phyloP scores from a whole-genome alignment of 73 alveolate species.

The Paramecium octaurelia region DNA sequence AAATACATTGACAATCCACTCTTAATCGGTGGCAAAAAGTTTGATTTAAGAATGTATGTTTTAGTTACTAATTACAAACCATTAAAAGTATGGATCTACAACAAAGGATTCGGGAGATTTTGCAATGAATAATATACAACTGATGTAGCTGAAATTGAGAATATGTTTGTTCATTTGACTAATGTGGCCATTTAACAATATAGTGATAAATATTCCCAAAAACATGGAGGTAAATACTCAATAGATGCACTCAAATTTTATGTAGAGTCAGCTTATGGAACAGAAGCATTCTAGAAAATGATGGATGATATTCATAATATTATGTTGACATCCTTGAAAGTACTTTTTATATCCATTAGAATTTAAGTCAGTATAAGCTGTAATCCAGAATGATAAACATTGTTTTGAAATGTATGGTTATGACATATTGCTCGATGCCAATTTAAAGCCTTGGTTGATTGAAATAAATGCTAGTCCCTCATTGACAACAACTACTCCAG shows the following conservation, averaged over 20 bases:
- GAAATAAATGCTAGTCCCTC: constrained; percentile 97
- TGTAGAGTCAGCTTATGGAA: constrained; percentile 85
- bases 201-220: constrained; percentile 84
- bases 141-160: constrained; percentile 91
- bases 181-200: constrained; percentile 93
- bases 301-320: constrained; percentile 90
- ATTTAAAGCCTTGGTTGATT: constrained; percentile 92
- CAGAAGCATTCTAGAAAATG: constrained; percentile 82
- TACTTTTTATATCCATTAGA: constrained; percentile 40
- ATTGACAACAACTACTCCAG: constrained; percentile 82
- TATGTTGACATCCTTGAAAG: constrained; percentile 79
- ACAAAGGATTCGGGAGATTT: constrained; percentile 87
- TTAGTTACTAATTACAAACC: constrained; percentile 84
- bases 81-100: constrained; percentile 77
- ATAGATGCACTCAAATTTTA: constrained; percentile 73
- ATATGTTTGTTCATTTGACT: constrained; percentile 90
- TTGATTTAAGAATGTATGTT: constrained; percentile 93
- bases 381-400: constrained; percentile 98
- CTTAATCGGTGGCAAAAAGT: constrained; percentile 95
- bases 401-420: constrained; percentile 99
- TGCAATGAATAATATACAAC: constrained; percentile 70
- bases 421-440: constrained; percentile 92
- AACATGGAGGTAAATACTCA: constrained; percentile 92
- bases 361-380: constrained; percentile 69
- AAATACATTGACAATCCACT: constrained; percentile 91